Conservation (phyloP, 495 filamentous ascomycete genomes). For the Penicillium steckii region DNA sequence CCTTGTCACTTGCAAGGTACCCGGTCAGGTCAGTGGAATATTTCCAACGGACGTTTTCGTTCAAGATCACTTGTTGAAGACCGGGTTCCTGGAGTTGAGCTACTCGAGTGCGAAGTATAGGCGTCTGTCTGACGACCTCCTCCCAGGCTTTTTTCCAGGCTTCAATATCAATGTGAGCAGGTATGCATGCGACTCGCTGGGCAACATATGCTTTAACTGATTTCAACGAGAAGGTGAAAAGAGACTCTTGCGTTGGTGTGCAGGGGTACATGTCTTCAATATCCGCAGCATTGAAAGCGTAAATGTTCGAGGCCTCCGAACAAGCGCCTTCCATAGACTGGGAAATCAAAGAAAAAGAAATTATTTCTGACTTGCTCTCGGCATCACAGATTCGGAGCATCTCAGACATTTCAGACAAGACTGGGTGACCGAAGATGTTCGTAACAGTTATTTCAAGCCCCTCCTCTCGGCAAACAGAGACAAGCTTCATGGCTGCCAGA, state of each 20-base stretch:
- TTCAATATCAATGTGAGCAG: constrained; percentile 26
- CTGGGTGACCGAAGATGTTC: constrained; percentile 46
- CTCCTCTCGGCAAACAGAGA: constrained; percentile 32
- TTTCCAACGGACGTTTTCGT: constrained; percentile 43
- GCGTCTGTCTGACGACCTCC: constrained; percentile 37
- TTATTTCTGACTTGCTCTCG: constrained; percentile 13
- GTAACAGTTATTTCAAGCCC: constrained; percentile 36
- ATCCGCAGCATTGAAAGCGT: constrained; percentile 22
- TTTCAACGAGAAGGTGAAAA: constrained; percentile 60
- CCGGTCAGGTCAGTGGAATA: constrained; percentile 39
- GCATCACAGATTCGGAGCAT: constrained; percentile 14
- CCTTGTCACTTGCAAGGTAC: constrained; percentile 49
- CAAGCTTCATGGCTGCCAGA: constrained; percentile 56
- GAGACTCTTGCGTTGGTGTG: constrained; percentile 63
- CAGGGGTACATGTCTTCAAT: constrained; percentile 59
- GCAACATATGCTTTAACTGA: constrained; percentile 58
- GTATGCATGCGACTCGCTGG: constrained; percentile 47
- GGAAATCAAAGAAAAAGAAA: constrained; percentile 36
- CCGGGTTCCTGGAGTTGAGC: constrained; percentile 54
- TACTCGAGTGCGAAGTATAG: constrained; percentile 60
- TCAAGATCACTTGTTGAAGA: constrained; percentile 57
- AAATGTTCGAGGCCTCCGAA: constrained; percentile 27
- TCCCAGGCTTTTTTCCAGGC: constrained; percentile 53
- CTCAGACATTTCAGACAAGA: constrained; percentile 42
- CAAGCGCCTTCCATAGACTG: constrained; percentile 28